These are phyloP conservation scores for Tieghemostelium lacteum DNA, from an alignment of 78 protist genomes.

Conservation along the genomic window DNA sequence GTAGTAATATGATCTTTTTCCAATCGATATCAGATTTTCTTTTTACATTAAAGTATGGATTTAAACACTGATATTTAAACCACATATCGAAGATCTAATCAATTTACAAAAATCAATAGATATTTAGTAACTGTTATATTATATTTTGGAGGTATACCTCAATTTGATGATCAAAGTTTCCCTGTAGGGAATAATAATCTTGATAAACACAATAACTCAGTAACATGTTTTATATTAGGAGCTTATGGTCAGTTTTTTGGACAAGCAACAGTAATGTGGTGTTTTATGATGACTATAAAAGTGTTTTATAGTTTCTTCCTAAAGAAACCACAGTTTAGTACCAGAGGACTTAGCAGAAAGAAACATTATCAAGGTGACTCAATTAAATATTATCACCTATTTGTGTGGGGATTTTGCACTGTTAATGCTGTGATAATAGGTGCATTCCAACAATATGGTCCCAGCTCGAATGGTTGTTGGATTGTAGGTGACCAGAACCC, in stretches of 20 bases:
- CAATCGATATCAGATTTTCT: conserved; percentile 50
- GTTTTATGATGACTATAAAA: conserved; percentile 53
- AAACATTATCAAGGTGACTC: neutral
- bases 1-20: conserved; percentile 40
- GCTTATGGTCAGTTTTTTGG: conserved; percentile 41
- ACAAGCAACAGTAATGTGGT: conserved; percentile 65
- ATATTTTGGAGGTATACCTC: conserved; percentile 19
- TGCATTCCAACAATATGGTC: conserved; percentile 51
- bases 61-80: neutral
- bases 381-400: conserved; percentile 41
- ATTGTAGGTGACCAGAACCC: conserved; percentile 41
- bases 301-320: conserved; percentile 33
- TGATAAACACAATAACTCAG: neutral
- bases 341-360: neutral
- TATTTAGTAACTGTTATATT: conserved; percentile 33
- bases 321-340: neutral
- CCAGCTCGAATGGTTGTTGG: conserved; percentile 68
- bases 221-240: conserved; percentile 25
- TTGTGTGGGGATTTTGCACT: conserved; percentile 57
- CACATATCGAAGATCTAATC: neutral
- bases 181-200: neutral
- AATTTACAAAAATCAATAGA: neutral
- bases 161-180: conserved; percentile 1
- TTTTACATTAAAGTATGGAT: conserved; percentile 30
- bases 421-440: conserved; percentile 37